Evolutionary conservation across 1,284 basidiomycete species (phyloP).

Genomic region (Ganoderma meredithae): DNA sequence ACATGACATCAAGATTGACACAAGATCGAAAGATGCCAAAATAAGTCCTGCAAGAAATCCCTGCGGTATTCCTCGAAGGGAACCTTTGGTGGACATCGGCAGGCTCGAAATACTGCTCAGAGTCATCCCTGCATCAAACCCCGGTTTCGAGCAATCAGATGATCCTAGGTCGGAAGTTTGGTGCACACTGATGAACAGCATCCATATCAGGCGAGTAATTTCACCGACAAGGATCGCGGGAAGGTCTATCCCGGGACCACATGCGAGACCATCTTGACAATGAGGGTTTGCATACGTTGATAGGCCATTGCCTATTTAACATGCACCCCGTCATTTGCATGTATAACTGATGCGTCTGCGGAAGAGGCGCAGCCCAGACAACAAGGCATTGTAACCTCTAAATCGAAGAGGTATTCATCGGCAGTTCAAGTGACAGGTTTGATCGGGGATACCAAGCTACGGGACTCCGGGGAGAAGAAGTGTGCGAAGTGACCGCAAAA

Average conservation of each 20-base stretch:
- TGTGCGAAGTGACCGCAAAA: background rate
- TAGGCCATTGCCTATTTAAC: background rate
- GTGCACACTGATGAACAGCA: background rate
- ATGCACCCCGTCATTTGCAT: background rate
- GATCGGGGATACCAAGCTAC: background rate
- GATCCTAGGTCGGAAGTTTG: background rate
- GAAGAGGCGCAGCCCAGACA: background rate
- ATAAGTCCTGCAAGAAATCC: background rate
- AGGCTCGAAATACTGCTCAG: background rate
- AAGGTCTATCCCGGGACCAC: background rate
- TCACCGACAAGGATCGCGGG: background rate
- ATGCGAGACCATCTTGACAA: background rate
- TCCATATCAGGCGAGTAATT: background rate
- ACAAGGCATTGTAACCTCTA: background rate
- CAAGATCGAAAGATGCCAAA: background rate
- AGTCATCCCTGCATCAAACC: background rate
- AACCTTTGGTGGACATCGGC: background rate
- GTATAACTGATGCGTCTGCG: background rate
- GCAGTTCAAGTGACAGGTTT: background rate
- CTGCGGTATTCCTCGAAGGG: background rate
- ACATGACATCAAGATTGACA: background rate
- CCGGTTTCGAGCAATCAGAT: background rate
- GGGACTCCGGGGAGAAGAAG: background rate
- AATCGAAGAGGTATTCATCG: background rate
- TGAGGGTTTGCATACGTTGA: background rate